Evolutionary conservation across 2,329 filamentous ascomycete species (phyloP).

Genomic region (Coccinonectria pachysandricola): DNA sequence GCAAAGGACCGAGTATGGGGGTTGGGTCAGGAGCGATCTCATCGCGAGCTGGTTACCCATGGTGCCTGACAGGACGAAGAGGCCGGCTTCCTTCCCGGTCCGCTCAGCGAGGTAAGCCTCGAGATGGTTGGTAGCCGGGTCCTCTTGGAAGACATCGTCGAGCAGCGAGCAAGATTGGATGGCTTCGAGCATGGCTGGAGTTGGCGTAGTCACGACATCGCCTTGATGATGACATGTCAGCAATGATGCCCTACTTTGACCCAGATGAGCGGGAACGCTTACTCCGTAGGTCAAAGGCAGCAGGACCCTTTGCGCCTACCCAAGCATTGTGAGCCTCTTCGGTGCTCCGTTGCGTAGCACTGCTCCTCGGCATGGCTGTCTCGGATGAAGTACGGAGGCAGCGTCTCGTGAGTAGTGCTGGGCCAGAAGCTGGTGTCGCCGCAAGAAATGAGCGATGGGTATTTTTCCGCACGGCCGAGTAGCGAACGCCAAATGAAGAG

Average conservation of each 20-base stretch:
- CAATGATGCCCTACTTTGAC: no score
- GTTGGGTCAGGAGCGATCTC: constrained; percentile 64
- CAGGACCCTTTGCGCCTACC: constrained; percentile 28
- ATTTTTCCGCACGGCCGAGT: no score
- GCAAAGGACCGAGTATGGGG: constrained; percentile 70
- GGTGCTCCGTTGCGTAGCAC: constrained; percentile 2
- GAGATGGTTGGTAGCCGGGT: constrained; percentile 65
- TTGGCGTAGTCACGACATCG: constrained; percentile 60
- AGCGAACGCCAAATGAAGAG: no score
- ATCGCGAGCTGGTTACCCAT: constrained; percentile 90
- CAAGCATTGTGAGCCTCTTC: constrained; percentile 22
- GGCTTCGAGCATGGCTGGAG: constrained; percentile 69
- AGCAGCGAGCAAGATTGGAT: constrained; percentile 64
- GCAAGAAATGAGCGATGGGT: not conserved
- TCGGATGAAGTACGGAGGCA: constrained; percentile 7
- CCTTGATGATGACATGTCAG: constrained; percentile 22
- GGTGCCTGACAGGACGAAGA: constrained; percentile 81
- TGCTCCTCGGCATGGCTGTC: constrained; percentile 6
- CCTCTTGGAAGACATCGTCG: constrained; percentile 78
- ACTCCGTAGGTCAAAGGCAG: constrained; percentile 32
- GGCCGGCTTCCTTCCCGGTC: constrained; percentile 62
- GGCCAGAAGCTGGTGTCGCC: not conserved
- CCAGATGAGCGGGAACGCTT: constrained; percentile 8
- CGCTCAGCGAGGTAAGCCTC: constrained; percentile 65
- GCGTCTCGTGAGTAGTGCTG: constrained; percentile 1